A percentile compares a stretch with the other conserved stretches of the same genome.
These are phyloP conservation scores for Diaporthe sp. DNA, from an alignment of 2,329 filamentous ascomycete genomes.

Conservation along the genomic window DNA sequence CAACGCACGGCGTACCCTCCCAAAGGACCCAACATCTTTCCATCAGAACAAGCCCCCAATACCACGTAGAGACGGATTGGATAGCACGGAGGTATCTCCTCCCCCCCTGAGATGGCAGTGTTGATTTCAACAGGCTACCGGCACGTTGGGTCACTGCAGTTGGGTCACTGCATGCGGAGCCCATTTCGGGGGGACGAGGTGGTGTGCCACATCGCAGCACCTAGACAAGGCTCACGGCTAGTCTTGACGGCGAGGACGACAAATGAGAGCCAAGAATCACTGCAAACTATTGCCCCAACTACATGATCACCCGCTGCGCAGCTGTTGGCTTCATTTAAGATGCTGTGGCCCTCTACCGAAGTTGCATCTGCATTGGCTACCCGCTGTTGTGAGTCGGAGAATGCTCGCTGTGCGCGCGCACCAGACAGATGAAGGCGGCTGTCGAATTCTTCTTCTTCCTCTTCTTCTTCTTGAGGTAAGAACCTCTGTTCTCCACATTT, in stretches of 20 bases:
- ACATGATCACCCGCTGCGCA: constrained; percentile 24
- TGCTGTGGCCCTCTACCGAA: constrained; percentile 16
- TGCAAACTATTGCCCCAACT: constrained; percentile 10
- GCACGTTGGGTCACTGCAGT: constrained; percentile 17
- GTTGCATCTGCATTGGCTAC: constrained; percentile 11
- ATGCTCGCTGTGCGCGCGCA: constrained; percentile 13
- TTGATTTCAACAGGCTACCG: constrained; percentile 26
- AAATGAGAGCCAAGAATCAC: not conserved
- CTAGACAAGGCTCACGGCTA: constrained; percentile 5
- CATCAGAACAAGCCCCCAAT: no score
- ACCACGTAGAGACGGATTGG: not conserved
- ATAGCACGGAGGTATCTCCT: no score
- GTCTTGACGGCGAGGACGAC: not conserved
- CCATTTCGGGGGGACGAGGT: not conserved
- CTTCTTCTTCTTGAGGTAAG: no score
- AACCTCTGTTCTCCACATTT: not conserved
- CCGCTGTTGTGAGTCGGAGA: constrained; percentile 6
- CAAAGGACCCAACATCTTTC: not conserved
- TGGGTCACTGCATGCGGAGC: constrained; percentile 20
- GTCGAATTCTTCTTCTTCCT: not conserved
- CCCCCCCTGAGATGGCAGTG: not conserved
- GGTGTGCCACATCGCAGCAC: constrained; percentile 16
- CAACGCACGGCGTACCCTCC: not conserved
- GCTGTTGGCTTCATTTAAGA: not conserved
- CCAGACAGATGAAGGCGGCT: not conserved